Percentiles rank a stretch among this genome's conserved stretches.
phyloP scores from a whole-genome alignment of 2,329 filamentous ascomycete species.

The Ceratocystis cubensis region DNA sequence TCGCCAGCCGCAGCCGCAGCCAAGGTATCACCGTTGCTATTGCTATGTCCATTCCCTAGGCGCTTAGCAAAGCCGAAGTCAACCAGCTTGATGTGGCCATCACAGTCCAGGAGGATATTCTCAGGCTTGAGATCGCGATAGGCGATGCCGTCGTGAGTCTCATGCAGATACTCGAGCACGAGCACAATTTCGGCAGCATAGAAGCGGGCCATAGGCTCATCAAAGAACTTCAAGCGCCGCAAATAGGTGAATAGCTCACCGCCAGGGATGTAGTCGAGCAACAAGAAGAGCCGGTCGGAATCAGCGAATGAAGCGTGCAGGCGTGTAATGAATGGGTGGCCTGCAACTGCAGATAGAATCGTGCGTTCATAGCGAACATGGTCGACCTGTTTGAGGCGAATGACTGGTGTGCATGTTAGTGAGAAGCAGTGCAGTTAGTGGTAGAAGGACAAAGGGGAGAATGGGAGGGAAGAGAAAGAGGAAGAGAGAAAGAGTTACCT shows the following conservation, averaged over 20 bases:
- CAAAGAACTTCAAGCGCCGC: conserved; percentile 63
- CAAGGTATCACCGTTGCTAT: no score
- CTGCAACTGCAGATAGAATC: conserved; percentile 63
- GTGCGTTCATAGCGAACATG: conserved; percentile 74
- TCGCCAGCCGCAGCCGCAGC: neutral
- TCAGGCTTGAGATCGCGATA: conserved; percentile 76
- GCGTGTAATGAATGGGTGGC: conserved; percentile 72
- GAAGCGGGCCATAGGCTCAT: conserved; percentile 65
- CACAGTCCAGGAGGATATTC: conserved; percentile 63
- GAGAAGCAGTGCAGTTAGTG: no score
- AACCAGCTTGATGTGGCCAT: conserved; percentile 70
- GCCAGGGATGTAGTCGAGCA: conserved; percentile 71
- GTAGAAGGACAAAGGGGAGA: neutral
- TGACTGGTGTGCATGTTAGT: conserved; percentile 34
- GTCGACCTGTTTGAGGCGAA: conserved; percentile 75
- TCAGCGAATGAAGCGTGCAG: conserved; percentile 71
- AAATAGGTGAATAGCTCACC: conserved; percentile 79
- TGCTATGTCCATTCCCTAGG: conserved; percentile 35
- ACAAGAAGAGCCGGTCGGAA: conserved; percentile 65
- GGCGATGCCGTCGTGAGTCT: conserved; percentile 62
- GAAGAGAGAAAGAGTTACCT: conserved; percentile 26
- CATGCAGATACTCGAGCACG: conserved; percentile 69
- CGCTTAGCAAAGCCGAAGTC: conserved; percentile 81
- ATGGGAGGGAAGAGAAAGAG: conserved; percentile 27
- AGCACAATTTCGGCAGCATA: conserved; percentile 76